phyloP scores from a whole-genome alignment of 2,329 filamentous ascomycete genomes.

The Aureobasidium namibiae region DNA sequence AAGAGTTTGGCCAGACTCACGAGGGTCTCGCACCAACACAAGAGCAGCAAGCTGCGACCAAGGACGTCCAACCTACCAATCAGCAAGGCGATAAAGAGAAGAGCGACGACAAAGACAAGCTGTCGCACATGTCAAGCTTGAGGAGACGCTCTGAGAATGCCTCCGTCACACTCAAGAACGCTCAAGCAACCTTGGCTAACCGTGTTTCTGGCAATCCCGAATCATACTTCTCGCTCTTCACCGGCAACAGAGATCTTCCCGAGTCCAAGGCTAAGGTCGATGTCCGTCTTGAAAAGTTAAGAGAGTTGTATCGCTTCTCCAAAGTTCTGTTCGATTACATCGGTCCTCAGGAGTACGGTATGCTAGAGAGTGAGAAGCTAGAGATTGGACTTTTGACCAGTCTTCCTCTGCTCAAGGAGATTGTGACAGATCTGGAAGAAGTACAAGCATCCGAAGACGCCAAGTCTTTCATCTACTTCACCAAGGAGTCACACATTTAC shows the following conservation, averaged over 20 bases:
- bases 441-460: constrained; percentile 91
- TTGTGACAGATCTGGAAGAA: constrained; percentile 93
- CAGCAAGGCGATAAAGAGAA: constrained; percentile 8
- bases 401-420: constrained; percentile 86
- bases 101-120: background rate
- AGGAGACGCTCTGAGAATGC: constrained; percentile 43
- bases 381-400: constrained; percentile 95
- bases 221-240: constrained; percentile 84
- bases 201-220: constrained; percentile 32
- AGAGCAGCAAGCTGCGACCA: constrained; percentile 15
- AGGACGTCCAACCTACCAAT: constrained; percentile 3
- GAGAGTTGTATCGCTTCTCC: constrained; percentile 85
- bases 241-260: constrained; percentile 41
- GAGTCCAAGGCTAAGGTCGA: constrained; percentile 70
- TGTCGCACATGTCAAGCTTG: constrained; percentile 39
- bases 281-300: constrained; percentile 74
- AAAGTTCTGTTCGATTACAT: constrained; percentile 98
- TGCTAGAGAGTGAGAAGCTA: constrained; percentile 91
- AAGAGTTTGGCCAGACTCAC: constrained; percentile 26
- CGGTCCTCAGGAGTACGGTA: constrained; percentile 96
- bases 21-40: constrained; percentile 18
- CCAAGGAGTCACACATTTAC: constrained; percentile 98
- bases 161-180: constrained; percentile 12
- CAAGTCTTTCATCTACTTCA: constrained; percentile 98
- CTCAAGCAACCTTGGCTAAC: constrained; percentile 15